Conservation (phyloP, 192 early-diverging fungal genomes). For the Umbelopsis ramanniana region DNA sequence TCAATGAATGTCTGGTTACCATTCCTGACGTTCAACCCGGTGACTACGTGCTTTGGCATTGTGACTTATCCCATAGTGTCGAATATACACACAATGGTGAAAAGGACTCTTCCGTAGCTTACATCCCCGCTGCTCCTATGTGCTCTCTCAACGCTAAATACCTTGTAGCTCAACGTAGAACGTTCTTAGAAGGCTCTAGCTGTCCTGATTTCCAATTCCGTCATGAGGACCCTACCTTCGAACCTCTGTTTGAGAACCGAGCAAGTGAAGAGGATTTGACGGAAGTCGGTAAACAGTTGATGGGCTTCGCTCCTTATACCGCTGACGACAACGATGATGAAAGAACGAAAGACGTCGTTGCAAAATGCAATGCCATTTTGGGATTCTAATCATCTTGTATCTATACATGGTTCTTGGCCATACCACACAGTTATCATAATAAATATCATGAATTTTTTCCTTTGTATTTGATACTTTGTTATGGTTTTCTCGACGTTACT, state of each 20-base stretch:
- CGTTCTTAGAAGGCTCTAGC: slow-evolving; percentile 25
- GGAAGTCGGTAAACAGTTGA: not conserved
- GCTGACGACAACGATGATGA: not conserved
- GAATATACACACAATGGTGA: slow-evolving; percentile 26
- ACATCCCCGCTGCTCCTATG: slow-evolving; percentile 38
- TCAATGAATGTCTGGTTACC: slow-evolving; percentile 36
- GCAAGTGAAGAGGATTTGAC: not conserved
- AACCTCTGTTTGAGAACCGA: not conserved
- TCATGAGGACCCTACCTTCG: not conserved
- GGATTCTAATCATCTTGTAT: not conserved
- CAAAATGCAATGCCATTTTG: not conserved
- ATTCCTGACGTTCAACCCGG: slow-evolving; percentile 33
- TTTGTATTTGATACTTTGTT: too few relatives aligned
- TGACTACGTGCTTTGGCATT: slow-evolving; percentile 40
- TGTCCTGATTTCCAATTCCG: slow-evolving; percentile 15
- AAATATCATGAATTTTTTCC: too few relatives aligned
- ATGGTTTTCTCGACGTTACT: too few relatives aligned
- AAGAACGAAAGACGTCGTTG: not conserved
- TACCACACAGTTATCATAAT: too few relatives aligned
- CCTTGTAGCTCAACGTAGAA: slow-evolving; percentile 15
- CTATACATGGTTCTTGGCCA: too few relatives aligned
- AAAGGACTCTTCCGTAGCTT: slow-evolving; percentile 37
- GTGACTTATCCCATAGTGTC: slow-evolving; percentile 36
- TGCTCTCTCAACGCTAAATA: slow-evolving; percentile 31
- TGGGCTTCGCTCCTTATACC: slow-evolving; percentile 15